These are phyloP conservation scores for Panaeolus cyanescens DNA, from an alignment of 768 basidiomycete genomes.

Conservation along the genomic window DNA sequence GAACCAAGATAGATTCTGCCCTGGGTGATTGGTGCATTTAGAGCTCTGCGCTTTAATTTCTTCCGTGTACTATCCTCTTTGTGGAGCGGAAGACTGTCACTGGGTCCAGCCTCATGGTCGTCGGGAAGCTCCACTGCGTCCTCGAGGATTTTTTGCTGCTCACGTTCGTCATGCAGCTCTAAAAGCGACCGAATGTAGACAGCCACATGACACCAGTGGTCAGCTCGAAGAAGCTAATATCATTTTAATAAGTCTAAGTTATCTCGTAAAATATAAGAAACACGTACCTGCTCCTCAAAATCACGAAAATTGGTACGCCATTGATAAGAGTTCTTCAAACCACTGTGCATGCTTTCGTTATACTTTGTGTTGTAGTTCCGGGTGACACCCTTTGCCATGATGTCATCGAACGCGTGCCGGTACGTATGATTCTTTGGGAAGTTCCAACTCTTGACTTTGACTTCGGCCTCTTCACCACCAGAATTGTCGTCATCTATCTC, in stretches of 20 bases:
- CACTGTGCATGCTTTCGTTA: slow-evolving; percentile 32
- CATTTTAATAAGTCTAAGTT: no score
- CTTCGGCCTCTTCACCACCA: neutral
- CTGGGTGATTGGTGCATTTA: no score
- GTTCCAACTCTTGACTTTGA: slow-evolving; percentile 28
- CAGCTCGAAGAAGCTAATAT: slow-evolving; percentile 21
- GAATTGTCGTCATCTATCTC: neutral
- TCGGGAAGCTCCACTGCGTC: neutral
- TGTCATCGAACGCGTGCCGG: slow-evolving; percentile 32
- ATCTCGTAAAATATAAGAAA: neutral
- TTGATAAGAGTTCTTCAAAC: slow-evolving; percentile 26
- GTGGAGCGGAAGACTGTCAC: neutral
- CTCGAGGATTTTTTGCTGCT: slow-evolving; percentile 5
- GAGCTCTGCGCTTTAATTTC: slow-evolving; percentile 6
- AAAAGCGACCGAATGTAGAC: slow-evolving; percentile 12
- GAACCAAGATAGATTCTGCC: no score
- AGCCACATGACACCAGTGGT: slow-evolving; percentile 13
- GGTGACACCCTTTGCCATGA: slow-evolving; percentile 30
- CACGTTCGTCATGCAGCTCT: slow-evolving; percentile 9
- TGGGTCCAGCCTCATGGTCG: slow-evolving; percentile 1
- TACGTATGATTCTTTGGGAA: slow-evolving; percentile 38
- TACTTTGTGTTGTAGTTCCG: slow-evolving; percentile 30
- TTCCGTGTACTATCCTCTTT: neutral
- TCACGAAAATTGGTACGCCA: slow-evolving; percentile 32
- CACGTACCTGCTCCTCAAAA: slow-evolving; percentile 28